These are phyloP conservation scores for Ceratorhiza oryzae-sativae DNA, from an alignment of 1,284 basidiomycete genomes.

Conservation along the genomic window DNA sequence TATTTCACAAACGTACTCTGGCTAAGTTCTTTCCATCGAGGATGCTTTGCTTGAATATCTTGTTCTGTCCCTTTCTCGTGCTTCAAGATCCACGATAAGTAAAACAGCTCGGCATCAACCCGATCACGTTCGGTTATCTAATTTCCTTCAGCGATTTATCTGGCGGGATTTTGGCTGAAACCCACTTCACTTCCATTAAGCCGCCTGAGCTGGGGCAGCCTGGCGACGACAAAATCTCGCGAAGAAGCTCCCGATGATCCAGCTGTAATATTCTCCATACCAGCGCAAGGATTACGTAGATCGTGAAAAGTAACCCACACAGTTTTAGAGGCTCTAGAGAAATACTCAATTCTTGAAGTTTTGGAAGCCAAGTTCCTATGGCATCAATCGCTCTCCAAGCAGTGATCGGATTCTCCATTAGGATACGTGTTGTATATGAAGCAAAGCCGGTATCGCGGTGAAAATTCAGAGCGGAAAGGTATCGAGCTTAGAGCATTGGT, in stretches of 20 bases:
- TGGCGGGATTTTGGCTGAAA: conserved; percentile 22
- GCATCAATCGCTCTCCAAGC: conserved; percentile 76
- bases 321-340: conserved; percentile 65
- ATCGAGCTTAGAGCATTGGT: conserved; percentile 66
- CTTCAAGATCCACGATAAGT: conserved; percentile 69
- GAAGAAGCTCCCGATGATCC: conserved; percentile 51
- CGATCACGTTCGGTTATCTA: conserved; percentile 78
- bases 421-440: conserved; percentile 63
- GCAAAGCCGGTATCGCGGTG: conserved; percentile 45
- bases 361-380: conserved; percentile 69
- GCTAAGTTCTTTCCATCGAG: conserved; percentile 69
- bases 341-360: conserved; percentile 65
- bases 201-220: conserved; percentile 64
- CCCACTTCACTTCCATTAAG: conserved; percentile 76
- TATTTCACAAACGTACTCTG: conserved; percentile 58
- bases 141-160: background rate
- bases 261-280: conserved; percentile 37
- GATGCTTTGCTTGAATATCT: conserved; percentile 58
- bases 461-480: conserved; percentile 51
- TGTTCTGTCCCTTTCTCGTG: conserved; percentile 55
- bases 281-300: background rate
- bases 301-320: conserved; percentile 6
- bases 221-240: conserved; percentile 74
- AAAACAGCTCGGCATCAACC: conserved; percentile 86
- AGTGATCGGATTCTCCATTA: conserved; percentile 68